Evolutionary conservation across 2,329 filamentous ascomycete genomes (phyloP).

Genomic region (Teratosphaeria pseudoeucalypti): DNA sequence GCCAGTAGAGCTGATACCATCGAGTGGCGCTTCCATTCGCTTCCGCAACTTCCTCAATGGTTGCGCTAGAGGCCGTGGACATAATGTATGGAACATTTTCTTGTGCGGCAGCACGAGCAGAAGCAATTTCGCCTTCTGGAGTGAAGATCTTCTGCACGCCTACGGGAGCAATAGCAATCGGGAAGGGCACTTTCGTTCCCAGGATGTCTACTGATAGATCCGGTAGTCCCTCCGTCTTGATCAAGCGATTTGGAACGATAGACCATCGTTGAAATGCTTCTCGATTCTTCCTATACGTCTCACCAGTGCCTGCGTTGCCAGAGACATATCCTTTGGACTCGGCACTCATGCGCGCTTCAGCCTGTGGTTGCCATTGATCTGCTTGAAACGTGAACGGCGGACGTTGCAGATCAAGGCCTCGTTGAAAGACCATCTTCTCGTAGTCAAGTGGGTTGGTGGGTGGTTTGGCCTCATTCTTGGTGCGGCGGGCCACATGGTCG

Average conservation of each 20-base stretch:
- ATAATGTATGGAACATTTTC: slow-evolving; percentile 57
- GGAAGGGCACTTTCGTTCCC: slow-evolving; percentile 22
- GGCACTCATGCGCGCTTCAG: slow-evolving; percentile 20
- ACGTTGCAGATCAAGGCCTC: slow-evolving; percentile 24
- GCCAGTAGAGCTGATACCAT: slow-evolving; percentile 73
- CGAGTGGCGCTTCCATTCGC: slow-evolving; percentile 43
- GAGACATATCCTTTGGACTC: slow-evolving; percentile 26
- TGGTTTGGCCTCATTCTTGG: not conserved
- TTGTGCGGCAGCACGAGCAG: slow-evolving; percentile 34
- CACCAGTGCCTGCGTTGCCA: slow-evolving; percentile 24
- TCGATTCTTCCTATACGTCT: slow-evolving; percentile 20
- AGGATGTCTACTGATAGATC: slow-evolving; percentile 2
- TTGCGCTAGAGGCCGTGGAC: slow-evolving; percentile 51
- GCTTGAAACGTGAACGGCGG: slow-evolving; percentile 26
- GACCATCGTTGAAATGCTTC: not conserved
- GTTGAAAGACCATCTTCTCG: slow-evolving; percentile 23
- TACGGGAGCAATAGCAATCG: slow-evolving; percentile 55
- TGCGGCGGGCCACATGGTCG: not conserved
- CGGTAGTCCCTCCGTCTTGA: not conserved
- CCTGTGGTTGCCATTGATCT: slow-evolving; percentile 19
- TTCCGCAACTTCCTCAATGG: slow-evolving; percentile 56
- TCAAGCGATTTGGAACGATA: not conserved
- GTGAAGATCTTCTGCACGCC: slow-evolving; percentile 60
- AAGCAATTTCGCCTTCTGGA: slow-evolving; percentile 34
- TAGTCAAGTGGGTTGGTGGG: slow-evolving; percentile 13